Conservation (phyloP, 805 yeast genomes). For the Cyberlindnera mycetangii region DNA sequence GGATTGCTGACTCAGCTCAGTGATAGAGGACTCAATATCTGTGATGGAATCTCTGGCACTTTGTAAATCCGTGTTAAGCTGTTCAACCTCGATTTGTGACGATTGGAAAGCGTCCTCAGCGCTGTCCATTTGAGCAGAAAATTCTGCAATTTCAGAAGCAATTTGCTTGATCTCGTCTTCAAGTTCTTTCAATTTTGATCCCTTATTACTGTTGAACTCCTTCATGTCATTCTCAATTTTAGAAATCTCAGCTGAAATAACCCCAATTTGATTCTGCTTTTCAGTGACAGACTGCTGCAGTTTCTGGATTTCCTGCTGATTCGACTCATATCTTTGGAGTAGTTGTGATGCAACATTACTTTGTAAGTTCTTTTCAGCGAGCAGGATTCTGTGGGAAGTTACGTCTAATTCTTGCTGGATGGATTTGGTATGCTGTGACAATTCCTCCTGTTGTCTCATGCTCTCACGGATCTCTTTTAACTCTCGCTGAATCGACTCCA, state of each 20-base stretch:
- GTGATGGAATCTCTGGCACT: slow-evolving; percentile 41
- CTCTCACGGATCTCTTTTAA: slow-evolving; percentile 39
- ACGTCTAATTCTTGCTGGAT: slow-evolving; percentile 58
- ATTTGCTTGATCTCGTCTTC: slow-evolving; percentile 48
- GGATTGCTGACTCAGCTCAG: slow-evolving; percentile 33
- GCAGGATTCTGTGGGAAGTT: slow-evolving; percentile 55
- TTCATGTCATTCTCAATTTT: slow-evolving; percentile 70
- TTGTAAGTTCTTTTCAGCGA: slow-evolving; percentile 52
- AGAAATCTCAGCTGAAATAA: slow-evolving; percentile 42
- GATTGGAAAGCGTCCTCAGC: slow-evolving; percentile 57
- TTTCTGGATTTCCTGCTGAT: slow-evolving; percentile 42
- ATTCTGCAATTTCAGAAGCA: slow-evolving; percentile 31
- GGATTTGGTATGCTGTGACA: slow-evolving; percentile 48
- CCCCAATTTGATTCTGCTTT: slow-evolving; percentile 32
- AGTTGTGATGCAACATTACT: slow-evolving; percentile 55
- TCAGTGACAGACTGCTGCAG: slow-evolving; percentile 38
- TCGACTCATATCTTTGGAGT: slow-evolving; percentile 46
- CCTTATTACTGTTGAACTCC: slow-evolving; percentile 79
- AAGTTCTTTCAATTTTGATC: slow-evolving; percentile 69
- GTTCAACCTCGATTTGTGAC: slow-evolving; percentile 69
- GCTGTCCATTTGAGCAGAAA: slow-evolving; percentile 41
- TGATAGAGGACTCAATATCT: slow-evolving; percentile 34
- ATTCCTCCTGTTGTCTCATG: slow-evolving; percentile 39
- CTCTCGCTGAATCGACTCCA: slow-evolving; percentile 41
- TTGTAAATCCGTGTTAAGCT: slow-evolving; percentile 53